These are phyloP conservation scores for Kodamaea sp. DNA, from an alignment of 1,139 yeast genomes.

Conservation along the genomic window DNA sequence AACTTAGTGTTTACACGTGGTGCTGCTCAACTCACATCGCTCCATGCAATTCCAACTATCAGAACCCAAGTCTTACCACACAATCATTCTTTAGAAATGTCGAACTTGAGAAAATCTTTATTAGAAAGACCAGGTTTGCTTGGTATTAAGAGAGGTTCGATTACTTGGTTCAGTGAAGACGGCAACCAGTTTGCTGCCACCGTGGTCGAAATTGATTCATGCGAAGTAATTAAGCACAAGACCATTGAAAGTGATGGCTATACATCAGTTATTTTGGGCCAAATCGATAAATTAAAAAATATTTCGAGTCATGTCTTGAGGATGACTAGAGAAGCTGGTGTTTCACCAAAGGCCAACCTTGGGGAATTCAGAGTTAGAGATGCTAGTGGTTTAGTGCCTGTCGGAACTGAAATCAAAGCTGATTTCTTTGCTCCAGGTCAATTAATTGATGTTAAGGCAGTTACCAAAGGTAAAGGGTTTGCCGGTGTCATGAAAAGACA, in stretches of 20 bases:
- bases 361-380: slow-evolving; percentile 77
- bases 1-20: slow-evolving; percentile 23
- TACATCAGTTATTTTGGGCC: slow-evolving; percentile 85
- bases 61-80: slow-evolving; percentile 41
- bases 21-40: slow-evolving; percentile 51
- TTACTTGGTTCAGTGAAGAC: slow-evolving; percentile 66
- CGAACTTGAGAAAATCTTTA: slow-evolving; percentile 63
- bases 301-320: slow-evolving; percentile 65
- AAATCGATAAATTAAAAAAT: slow-evolving; percentile 66
- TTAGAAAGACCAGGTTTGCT: slow-evolving; percentile 79
- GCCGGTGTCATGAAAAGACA: slow-evolving; percentile 98
- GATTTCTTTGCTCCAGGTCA: slow-evolving; percentile 84
- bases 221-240: slow-evolving; percentile 77
- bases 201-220: slow-evolving; percentile 79
- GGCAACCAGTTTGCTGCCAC: slow-evolving; percentile 81
- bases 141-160: slow-evolving; percentile 87
- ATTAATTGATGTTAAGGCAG: slow-evolving; percentile 73
- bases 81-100: slow-evolving; percentile 54
- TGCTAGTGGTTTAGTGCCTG: slow-evolving; percentile 61
- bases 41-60: slow-evolving; percentile 50
- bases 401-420: slow-evolving; percentile 78
- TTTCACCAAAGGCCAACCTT: slow-evolving; percentile 75
- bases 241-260: slow-evolving; percentile 72
- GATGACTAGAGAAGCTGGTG: slow-evolving; percentile 76
- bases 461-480: slow-evolving; percentile 92